A percentile compares a stretch with the other conserved stretches of the same genome.
Evolutionary conservation across 345 rosid species (phyloP).

Genomic region (Camelina hispida): DNA sequence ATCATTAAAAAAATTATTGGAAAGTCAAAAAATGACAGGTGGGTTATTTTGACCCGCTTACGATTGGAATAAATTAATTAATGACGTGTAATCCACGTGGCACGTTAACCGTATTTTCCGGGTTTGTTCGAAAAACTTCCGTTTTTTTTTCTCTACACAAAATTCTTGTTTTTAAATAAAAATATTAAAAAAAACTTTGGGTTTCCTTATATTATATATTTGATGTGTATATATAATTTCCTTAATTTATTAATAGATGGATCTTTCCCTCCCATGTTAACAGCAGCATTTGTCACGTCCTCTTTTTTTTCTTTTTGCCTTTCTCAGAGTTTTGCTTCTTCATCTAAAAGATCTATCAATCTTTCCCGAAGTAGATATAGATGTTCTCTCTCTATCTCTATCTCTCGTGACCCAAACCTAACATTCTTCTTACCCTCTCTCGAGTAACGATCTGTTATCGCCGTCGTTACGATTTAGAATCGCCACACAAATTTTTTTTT

Average conservation of each 20-base stretch:
- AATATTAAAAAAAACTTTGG: no score
- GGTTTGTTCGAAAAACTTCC: neutral
- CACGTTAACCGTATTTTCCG: neutral
- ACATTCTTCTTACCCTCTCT: constrained; percentile 1
- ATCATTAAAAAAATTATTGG: neutral
- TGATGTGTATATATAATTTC: no score
- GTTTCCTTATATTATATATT: no score
- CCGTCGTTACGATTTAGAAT: constrained; percentile 1
- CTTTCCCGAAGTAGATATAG: neutral
- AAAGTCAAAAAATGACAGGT: constrained; percentile 19
- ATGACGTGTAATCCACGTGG: neutral
- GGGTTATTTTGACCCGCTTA: constrained; percentile 12
- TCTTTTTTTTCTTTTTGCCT: neutral
- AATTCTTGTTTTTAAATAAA: neutral
- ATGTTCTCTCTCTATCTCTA: constrained; percentile 4
- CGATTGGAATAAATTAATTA: neutral
- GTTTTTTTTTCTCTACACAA: neutral
- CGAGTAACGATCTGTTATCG: constrained; percentile 1
- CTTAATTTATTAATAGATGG: neutral
- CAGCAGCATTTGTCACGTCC: constrained; percentile 5
- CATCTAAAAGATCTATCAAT: constrained; percentile 13
- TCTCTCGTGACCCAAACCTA: constrained; percentile 19
- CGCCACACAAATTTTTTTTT: neutral
- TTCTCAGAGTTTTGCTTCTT: constrained; percentile 14
- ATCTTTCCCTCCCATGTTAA: constrained; percentile 8